Evolutionary conservation across 75 land plant species (phyloP).

Genomic region (Pseudotsuga menziesii): DNA sequence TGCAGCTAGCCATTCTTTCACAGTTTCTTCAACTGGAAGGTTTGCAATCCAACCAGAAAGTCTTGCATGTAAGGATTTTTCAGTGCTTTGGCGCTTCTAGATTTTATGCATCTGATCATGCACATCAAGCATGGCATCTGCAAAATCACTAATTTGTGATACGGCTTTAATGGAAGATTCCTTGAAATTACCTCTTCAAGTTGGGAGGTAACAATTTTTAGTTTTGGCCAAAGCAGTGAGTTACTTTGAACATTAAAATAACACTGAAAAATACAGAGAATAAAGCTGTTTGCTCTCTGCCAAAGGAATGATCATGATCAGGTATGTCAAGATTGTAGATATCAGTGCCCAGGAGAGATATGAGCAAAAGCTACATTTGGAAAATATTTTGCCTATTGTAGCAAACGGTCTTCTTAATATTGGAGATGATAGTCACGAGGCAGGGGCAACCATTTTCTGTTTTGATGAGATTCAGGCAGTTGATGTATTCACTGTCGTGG

Average conservation of each 20-base stretch:
- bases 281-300: too few species aligned
- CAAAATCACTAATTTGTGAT: too few species aligned
- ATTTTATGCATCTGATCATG: slow-evolving; percentile 84
- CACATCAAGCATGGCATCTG: slow-evolving; percentile 95
- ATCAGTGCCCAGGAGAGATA: slow-evolving; percentile 78
- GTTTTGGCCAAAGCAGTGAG: too few species aligned
- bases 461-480: slow-evolving; percentile 99
- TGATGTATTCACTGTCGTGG: slow-evolving; percentile 98
- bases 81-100: slow-evolving; percentile 70
- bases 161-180: too few species aligned
- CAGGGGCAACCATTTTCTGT: slow-evolving; percentile 93
- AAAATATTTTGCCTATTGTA: slow-evolving; percentile 80
- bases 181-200: too few species aligned
- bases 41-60: slow-evolving; percentile 45
- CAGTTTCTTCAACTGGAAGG: slow-evolving; percentile 65
- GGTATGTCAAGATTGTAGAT: too few species aligned
- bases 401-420: slow-evolving; percentile 83
- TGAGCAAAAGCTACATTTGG: slow-evolving; percentile 53
- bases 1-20: slow-evolving; percentile 76
- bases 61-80: slow-evolving; percentile 29
- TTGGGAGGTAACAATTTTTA: too few species aligned
- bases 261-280: too few species aligned
- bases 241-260: too few species aligned
- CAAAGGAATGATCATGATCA: too few species aligned
- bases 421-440: slow-evolving; percentile 20